Conservation (phyloP, 2,329 filamentous ascomycete genomes). For the Claviceps humidiphila region DNA sequence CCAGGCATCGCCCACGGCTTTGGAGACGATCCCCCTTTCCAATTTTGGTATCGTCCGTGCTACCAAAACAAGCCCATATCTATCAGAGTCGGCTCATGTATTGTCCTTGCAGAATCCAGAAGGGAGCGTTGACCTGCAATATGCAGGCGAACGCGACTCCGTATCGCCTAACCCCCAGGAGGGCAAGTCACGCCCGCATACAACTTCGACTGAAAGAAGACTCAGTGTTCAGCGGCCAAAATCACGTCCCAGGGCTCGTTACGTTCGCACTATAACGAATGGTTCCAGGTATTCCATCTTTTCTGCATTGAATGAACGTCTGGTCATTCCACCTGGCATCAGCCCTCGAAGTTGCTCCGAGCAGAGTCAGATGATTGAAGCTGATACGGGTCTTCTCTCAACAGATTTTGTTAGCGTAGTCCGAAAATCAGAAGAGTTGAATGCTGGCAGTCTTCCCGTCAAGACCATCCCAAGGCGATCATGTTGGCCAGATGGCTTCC, state of each 20-base stretch:
- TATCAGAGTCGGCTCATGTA: conserved; percentile 36
- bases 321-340: neutral
- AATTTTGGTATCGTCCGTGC: conserved; percentile 6
- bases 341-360: neutral
- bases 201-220: neutral
- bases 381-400: neutral
- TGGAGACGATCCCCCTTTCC: conserved; percentile 5
- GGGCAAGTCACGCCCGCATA: neutral
- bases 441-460: neutral
- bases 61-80: conserved; percentile 25
- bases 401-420: too few relatives aligned
- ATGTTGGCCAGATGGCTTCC: conserved; percentile 9
- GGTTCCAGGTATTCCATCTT: neutral
- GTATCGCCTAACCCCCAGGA: neutral
- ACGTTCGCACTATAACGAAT: neutral
- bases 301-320: neutral
- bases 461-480: conserved; percentile 7
- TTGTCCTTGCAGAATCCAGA: conserved; percentile 28
- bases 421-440: neutral
- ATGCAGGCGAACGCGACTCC: conserved; percentile 5
- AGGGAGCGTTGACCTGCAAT: conserved; percentile 3
- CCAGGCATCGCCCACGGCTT: conserved; percentile 14
- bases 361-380: neutral
- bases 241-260: neutral
- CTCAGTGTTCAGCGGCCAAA: too few relatives aligned